Conservation (phyloP, 2,329 filamentous ascomycete genomes). For the Xylaria sp. region DNA sequence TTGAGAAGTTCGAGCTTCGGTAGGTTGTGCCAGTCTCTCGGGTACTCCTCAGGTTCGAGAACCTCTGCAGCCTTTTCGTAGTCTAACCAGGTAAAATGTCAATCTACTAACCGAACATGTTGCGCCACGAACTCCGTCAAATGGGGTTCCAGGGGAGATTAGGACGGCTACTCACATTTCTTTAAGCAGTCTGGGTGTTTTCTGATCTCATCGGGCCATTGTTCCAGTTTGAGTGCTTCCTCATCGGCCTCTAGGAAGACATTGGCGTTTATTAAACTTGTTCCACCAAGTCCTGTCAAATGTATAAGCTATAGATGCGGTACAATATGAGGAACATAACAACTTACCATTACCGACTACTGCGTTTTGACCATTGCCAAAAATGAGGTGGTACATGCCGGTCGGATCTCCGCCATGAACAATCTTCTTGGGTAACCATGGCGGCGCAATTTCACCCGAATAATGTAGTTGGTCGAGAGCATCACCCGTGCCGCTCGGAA, state of each 20-base stretch:
- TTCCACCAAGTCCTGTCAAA: constrained; percentile 68
- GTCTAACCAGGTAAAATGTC: constrained; percentile 53
- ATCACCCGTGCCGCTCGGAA: constrained; percentile 61
- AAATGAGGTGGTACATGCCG: constrained; percentile 70
- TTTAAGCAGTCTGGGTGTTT: constrained; percentile 55
- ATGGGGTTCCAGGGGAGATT: not conserved
- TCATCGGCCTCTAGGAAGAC: constrained; percentile 71
- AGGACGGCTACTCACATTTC: constrained; percentile 56
- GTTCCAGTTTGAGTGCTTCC: constrained; percentile 61
- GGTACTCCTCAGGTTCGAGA: constrained; percentile 68
- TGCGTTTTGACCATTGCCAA: constrained; percentile 72
- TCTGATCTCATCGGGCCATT: constrained; percentile 69
- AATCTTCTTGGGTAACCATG: constrained; percentile 53
- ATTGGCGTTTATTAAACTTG: constrained; percentile 74
- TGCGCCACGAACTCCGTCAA: not conserved
- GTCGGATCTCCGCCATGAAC: constrained; percentile 64
- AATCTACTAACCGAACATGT: not conserved
- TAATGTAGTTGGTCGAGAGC: constrained; percentile 64
- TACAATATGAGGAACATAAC: not conserved
- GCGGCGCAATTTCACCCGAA: constrained; percentile 63
- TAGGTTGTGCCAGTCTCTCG: constrained; percentile 64
- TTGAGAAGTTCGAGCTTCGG: constrained; percentile 68
- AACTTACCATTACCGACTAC: constrained; percentile 67
- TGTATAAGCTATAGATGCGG: constrained; percentile 23
- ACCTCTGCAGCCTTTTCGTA: constrained; percentile 66